phyloP scores from a whole-genome alignment of 805 yeast genomes.

The Cyberlindnera euphorbiae region DNA sequence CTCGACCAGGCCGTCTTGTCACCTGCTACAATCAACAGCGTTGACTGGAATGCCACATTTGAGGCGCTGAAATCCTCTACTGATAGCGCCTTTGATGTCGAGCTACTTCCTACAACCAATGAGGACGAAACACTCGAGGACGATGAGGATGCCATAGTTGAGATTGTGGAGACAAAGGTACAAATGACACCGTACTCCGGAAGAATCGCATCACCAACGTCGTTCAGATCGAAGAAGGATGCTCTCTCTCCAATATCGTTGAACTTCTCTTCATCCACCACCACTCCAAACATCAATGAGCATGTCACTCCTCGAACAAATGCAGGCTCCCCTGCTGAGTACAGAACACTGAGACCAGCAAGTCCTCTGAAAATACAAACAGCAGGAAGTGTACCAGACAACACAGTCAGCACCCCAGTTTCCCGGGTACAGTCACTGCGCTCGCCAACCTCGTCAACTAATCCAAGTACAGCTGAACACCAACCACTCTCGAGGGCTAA shows the following conservation, averaged over 20 bases:
- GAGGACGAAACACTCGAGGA: neutral
- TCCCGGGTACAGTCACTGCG: neutral
- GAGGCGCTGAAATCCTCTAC: constrained; percentile 14
- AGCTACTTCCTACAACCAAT: too few relatives aligned
- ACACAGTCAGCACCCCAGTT: too few relatives aligned
- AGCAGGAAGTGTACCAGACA: too few relatives aligned
- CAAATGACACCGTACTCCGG: constrained; percentile 16
- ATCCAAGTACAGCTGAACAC: constrained; percentile 4
- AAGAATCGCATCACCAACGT: constrained; percentile 14
- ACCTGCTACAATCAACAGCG: constrained; percentile 4
- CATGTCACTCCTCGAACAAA: too few relatives aligned
- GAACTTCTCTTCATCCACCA: constrained; percentile 1
- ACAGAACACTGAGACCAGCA: neutral
- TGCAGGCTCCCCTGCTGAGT: constrained; percentile 2
- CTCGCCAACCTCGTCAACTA: neutral
- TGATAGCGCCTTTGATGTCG: neutral
- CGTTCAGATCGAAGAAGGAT: constrained; percentile 4
- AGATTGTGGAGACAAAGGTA: constrained; percentile 1
- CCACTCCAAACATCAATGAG: too few relatives aligned
- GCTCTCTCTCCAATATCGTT: constrained; percentile 3
- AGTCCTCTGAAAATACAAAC: too few relatives aligned
- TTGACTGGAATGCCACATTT: constrained; percentile 24
- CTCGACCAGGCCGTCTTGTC: neutral
- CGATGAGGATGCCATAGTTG: neutral
- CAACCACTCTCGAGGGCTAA: constrained; percentile 13